Base-by-base conservation (phyloP, 2,329 filamentous ascomycete genomes). In the Sporothrix euskadiensis region DNA sequence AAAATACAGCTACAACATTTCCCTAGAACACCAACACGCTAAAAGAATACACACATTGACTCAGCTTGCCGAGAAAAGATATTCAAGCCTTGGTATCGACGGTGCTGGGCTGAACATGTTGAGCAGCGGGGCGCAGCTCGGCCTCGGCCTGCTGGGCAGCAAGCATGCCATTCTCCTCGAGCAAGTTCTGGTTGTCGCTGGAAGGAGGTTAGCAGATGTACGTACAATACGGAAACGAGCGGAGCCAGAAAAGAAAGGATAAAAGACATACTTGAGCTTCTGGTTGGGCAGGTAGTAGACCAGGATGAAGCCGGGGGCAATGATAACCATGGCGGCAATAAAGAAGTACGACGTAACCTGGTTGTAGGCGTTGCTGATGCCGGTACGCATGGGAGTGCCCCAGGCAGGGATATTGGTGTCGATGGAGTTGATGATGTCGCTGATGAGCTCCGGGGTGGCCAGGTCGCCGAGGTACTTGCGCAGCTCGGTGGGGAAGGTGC, bases 341-440 rank as follows among this genome's bases (percentile, higher is more conserved):
- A 73, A 73, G 30, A 73, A 73, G 71, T 69, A 73, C 39, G 71
- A 54, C 12, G 71, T 73, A 52, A 73, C 71, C 35, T 73, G 71
- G 63, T 73, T 69, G 71, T 73, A 73, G n/a, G 74, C 74, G 19
- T 41, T 32, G 68, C 54, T 66, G 68, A 75, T 75, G 44, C 71
- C 74, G 1, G 39, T 69, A 10, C 74, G 73, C 10, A 70, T 56
- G 5, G 71, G 61, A 1, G 74, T 69, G 12, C 73, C 74, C 74
- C 72, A 74, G 26, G 52, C 52, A 1, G 74, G 74, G 6, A 74
- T 10, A 19, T 26, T 49, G 61, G 35, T n/a, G 41, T 73, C 54
- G 73, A 75, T 73, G 14, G 74, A 74, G 69, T 75, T 73, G 69
- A 63, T 69, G 4, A 75, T 35, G 39, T 52, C n/a, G 16, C 71